Evolutionary conservation across 495 filamentous ascomycete genomes (phyloP).

Genomic region (Penicillium macrosclerotiorum): DNA sequence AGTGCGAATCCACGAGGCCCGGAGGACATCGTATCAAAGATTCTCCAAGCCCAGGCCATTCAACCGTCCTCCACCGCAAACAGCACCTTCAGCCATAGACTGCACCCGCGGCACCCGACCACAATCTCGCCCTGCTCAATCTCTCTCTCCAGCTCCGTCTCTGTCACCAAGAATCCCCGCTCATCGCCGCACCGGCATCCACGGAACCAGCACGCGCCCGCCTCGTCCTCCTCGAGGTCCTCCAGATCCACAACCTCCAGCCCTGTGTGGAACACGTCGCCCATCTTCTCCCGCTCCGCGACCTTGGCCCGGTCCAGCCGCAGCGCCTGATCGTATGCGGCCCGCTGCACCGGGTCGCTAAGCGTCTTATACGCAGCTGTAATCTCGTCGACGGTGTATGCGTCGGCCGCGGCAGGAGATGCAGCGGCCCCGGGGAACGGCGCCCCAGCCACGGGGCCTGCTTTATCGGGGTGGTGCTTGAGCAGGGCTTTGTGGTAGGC

Average conservation of each 20-base stretch:
- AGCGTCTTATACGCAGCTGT: constrained; percentile 71
- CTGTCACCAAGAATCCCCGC: constrained; percentile 65
- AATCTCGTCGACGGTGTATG: constrained; percentile 77
- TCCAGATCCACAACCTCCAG: constrained; percentile 83
- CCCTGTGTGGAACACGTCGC: constrained; percentile 58
- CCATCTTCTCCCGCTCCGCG: constrained; percentile 26
- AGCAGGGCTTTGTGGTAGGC: constrained; percentile 81
- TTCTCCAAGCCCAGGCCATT: not conserved
- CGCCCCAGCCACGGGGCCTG: constrained; percentile 19
- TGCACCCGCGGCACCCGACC: constrained; percentile 77
- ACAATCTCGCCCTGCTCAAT: constrained; percentile 64
- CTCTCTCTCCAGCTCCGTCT: constrained; percentile 68
- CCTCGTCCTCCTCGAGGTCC: constrained; percentile 47
- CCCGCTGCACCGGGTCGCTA: constrained; percentile 53
- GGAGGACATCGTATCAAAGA: no score
- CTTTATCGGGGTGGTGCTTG: constrained; percentile 80
- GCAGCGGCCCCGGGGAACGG: no score
- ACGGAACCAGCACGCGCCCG: constrained; percentile 56
- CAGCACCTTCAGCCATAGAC: constrained; percentile 71
- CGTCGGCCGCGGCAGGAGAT: not conserved
- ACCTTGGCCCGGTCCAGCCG: constrained; percentile 32
- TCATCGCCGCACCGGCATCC: constrained; percentile 79
- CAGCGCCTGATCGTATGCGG: constrained; percentile 64
- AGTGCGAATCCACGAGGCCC: no score
- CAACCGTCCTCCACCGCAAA: constrained; percentile 20